A percentile compares a stretch with the other conserved stretches of the same genome.
Evolutionary conservation across 78 protist genomes (phyloP).

Genomic region (Dictyostelium firmibasis): DNA sequence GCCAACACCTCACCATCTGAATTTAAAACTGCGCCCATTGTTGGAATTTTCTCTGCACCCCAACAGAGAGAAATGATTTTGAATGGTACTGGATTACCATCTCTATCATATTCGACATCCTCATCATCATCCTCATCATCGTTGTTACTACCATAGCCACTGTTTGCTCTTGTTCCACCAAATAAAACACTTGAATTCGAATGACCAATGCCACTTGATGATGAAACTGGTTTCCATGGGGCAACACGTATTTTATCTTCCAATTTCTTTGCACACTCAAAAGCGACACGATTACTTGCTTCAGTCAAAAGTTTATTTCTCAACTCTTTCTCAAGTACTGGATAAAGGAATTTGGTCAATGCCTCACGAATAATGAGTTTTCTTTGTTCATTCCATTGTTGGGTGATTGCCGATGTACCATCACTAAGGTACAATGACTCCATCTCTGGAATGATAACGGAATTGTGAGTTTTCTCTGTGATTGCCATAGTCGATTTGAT

Average conservation of each 20-base stretch:
- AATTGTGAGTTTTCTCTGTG: constrained; percentile 10
- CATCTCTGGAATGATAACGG: constrained; percentile 42
- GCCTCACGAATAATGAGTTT: constrained; percentile 46
- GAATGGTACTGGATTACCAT: background rate
- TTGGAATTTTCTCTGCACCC: constrained; percentile 44
- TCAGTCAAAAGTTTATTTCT: constrained; percentile 54
- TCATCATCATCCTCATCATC: constrained; percentile 18
- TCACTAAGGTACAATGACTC: constrained; percentile 24
- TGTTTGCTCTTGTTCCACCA: background rate
- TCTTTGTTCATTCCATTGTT: constrained; percentile 79
- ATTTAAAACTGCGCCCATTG: constrained; percentile 61
- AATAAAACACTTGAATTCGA: background rate
- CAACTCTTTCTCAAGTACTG: constrained; percentile 74
- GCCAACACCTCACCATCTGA: constrained; percentile 29
- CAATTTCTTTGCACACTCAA: constrained; percentile 46
- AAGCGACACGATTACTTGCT: constrained; percentile 53
- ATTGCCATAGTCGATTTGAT: constrained; percentile 58
- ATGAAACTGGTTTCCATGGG: constrained; percentile 46
- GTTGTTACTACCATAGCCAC: background rate
- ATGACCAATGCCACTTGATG: background rate
- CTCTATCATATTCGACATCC: constrained; percentile 32
- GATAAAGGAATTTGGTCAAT: constrained; percentile 40
- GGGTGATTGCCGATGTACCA: constrained; percentile 50
- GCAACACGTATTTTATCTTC: constrained; percentile 66
- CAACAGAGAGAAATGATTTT: constrained; percentile 31